These are phyloP conservation scores for Zostera marina DNA, from an alignment of 116 monocot species.

Conservation along the genomic window DNA sequence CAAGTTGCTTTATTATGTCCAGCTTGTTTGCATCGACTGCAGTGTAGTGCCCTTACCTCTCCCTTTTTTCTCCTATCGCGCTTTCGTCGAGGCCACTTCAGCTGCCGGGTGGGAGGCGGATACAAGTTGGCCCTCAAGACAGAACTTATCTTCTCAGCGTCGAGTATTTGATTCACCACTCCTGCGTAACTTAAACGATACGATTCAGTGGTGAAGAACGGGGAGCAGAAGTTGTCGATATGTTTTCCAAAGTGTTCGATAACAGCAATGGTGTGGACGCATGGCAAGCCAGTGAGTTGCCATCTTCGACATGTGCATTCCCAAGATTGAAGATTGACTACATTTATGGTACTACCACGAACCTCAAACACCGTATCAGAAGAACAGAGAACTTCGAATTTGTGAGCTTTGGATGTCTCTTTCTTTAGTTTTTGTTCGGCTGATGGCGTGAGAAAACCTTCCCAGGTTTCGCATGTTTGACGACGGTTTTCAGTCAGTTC, in stretches of 20 bases:
- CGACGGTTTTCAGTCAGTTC: slow-evolving; percentile 13
- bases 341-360: slow-evolving; percentile 17
- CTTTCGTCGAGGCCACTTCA: slow-evolving; percentile 28
- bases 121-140: slow-evolving; percentile 6
- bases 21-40: slow-evolving; percentile 25
- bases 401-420: slow-evolving; percentile 14
- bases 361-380: slow-evolving; percentile 37
- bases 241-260: slow-evolving; percentile 11
- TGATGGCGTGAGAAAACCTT: slow-evolving; percentile 12
- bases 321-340: slow-evolving; percentile 17
- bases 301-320: slow-evolving; percentile 31
- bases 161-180: slow-evolving; percentile 22
- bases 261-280: slow-evolving; percentile 26
- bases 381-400: slow-evolving; percentile 24
- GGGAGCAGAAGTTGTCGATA: slow-evolving; percentile 16
- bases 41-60: slow-evolving; percentile 29
- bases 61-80: slow-evolving; percentile 32
- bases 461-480: slow-evolving; percentile 12
- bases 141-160: slow-evolving; percentile 11
- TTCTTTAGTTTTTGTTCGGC: slow-evolving; percentile 18
- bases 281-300: slow-evolving; percentile 29
- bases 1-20: slow-evolving; percentile 38
- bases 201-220: slow-evolving; percentile 16
- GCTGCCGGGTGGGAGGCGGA: slow-evolving; percentile 21
- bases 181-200: slow-evolving; percentile 12